Conservation (phyloP, 1,284 basidiomycete species). For the Apiotrichum laibachii region DNA sequence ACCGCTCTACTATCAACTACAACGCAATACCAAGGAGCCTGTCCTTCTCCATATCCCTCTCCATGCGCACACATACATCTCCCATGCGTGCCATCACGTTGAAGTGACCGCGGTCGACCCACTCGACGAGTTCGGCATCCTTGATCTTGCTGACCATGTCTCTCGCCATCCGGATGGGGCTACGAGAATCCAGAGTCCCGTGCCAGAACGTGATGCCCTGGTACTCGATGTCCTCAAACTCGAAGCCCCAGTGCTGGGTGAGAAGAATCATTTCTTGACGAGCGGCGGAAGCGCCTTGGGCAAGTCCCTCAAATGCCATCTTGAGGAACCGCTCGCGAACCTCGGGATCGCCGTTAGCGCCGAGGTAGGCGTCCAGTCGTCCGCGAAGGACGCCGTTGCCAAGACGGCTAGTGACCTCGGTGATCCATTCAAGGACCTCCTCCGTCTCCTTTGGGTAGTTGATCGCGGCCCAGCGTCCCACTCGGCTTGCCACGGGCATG, state of each 20-base stretch:
- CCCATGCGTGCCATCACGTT: too few relatives aligned
- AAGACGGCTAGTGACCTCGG: not conserved
- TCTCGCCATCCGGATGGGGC: slow-evolving; percentile 5
- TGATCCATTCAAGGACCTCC: not conserved
- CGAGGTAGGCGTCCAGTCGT: slow-evolving; percentile 4
- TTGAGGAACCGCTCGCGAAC: slow-evolving; percentile 2
- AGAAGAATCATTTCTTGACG: slow-evolving; percentile 12
- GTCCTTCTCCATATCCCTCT: too few relatives aligned
- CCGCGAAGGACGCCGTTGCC: not conserved
- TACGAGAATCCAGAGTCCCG: slow-evolving; percentile 3
- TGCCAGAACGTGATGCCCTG: slow-evolving; percentile 10
- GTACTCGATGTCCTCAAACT: not conserved
- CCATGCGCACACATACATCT: too few relatives aligned
- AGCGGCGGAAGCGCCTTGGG: slow-evolving; percentile 2
- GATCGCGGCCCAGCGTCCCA: not conserved
- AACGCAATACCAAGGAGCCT: too few relatives aligned
- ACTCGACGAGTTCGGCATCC: not conserved
- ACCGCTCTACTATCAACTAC: too few relatives aligned
- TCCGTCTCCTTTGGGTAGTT: not conserved
- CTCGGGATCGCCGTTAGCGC: not conserved
- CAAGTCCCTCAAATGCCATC: slow-evolving; percentile 7
- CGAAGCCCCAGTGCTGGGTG: slow-evolving; percentile 9
- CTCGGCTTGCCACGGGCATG: slow-evolving; percentile 1
- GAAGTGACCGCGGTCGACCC: slow-evolving; percentile 6
- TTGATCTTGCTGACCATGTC: slow-evolving; percentile 8